phyloP scores from a whole-genome alignment of 805 yeast species.

The Candida succiphila region DNA sequence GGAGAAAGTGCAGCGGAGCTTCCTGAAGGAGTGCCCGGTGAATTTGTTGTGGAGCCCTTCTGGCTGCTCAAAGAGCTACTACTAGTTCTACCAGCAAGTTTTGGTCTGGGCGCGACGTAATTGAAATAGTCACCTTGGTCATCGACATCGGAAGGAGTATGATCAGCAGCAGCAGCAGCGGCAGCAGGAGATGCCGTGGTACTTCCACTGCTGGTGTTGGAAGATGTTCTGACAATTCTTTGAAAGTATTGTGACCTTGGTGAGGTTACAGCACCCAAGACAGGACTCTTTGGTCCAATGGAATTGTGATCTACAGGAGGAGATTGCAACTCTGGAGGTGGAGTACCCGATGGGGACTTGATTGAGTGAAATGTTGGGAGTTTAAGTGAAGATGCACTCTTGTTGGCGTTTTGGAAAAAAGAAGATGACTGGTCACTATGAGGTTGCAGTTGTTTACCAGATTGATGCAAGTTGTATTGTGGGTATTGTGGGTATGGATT shows the following conservation, averaged over 20 bases:
- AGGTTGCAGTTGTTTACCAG: constrained; percentile 5
- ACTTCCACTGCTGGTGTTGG: neutral
- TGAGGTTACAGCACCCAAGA: neutral
- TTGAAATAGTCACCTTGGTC: constrained; percentile 17
- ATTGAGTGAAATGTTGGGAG: constrained; percentile 16
- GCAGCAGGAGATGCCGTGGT: neutral
- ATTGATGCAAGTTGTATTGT: neutral
- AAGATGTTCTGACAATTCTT: no score
- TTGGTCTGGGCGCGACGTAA: constrained; percentile 18
- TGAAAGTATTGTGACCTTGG: neutral
- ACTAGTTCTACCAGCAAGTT: constrained; percentile 1
- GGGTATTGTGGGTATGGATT: neutral
- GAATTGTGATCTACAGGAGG: neutral
- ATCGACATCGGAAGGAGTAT: constrained; percentile 1
- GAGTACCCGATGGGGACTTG: constrained; percentile 1
- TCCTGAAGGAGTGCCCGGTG: neutral
- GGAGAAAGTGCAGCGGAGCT: neutral
- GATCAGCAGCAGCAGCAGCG: neutral
- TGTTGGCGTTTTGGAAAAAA: neutral
- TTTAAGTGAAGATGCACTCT: constrained; percentile 11
- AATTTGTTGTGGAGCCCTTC: neutral
- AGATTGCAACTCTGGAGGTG: neutral
- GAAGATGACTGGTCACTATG: neutral
- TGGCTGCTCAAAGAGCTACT: no score
- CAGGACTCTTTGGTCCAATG: neutral